Evolutionary conservation across 2,329 filamentous ascomycete species (phyloP), one percentile per base, ranked within the genome.

Genomic region (Plectosphaerella plurivora): DNA sequence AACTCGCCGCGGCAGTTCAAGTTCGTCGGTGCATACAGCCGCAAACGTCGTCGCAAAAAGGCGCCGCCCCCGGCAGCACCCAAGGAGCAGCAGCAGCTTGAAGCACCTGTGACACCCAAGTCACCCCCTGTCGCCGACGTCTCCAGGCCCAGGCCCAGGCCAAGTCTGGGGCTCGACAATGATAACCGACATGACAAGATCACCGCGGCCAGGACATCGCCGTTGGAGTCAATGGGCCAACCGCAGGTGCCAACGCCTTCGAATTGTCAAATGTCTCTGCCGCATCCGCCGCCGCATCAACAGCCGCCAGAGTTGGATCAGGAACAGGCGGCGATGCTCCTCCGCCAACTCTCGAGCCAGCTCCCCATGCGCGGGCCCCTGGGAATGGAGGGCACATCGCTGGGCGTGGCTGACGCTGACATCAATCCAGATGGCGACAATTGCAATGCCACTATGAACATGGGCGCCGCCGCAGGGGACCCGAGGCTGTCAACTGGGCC

Each of bases 21-120:
- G 49, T 62, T 62, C 18, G 60, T 62, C 9, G 59, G 60, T 16
- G 58, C 51, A 10, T 54, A 44, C 10, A 60, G 60, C 18, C 54
- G 59, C 14, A 62, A 62, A 42, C 52, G 58, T 5, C 36, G 36
- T 5, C 12, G n/a, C 12, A 39, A 39, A 14, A 39, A 39, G 36
- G 36, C 36, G n/a, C 36, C 36, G n/a, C 33, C 33, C 8, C 8
- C 8, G 33, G 15, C 36, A 16, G 12, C 36, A 15, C 36, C 36
- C 36, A 39, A 56, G 57, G 25, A 28, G 5, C 5, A 28, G 10
- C 5, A 28, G 25, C 25, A 28, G 25, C 25, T 10, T 28, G 25
- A 28, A 28, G 25, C 25, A 10, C 25, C 25, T 28, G 25, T 28
- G 25, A 36, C 51, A 53, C 51, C 52, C 36, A 42, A 47, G 39